Percentiles rank a stretch among this genome's conserved stretches.
Evolutionary conservation across 2,329 filamentous ascomycete genomes (phyloP).

Genomic region (Epichloe gansuensis): DNA sequence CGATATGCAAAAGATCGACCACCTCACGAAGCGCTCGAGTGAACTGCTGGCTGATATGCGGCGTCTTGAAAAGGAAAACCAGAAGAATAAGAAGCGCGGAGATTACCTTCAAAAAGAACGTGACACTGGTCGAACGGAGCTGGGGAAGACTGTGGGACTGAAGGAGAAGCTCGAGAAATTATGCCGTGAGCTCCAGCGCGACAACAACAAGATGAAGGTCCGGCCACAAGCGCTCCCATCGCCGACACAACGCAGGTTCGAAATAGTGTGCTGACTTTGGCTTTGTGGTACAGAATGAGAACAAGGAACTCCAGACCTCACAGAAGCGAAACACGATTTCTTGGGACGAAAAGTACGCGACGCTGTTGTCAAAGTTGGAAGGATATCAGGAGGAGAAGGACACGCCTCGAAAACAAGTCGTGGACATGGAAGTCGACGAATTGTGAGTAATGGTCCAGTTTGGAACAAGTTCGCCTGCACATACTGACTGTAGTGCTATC

Average conservation of each 20-base stretch:
- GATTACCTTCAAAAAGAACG: constrained; percentile 95
- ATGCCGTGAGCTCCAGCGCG: constrained; percentile 83
- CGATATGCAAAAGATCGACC: constrained; percentile 81
- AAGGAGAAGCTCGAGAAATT: constrained; percentile 97
- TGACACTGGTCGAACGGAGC: constrained; percentile 74
- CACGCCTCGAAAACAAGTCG: constrained; percentile 63
- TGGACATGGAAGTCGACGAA: constrained; percentile 82
- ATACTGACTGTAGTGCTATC: constrained; percentile 6
- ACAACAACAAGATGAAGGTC: constrained; percentile 98
- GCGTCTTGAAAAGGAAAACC: constrained; percentile 81
- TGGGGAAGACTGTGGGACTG: constrained; percentile 78
- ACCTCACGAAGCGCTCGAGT: constrained; percentile 79
- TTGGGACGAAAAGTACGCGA: constrained; percentile 74
- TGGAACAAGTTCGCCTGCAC: background rate
- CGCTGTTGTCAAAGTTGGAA: constrained; percentile 71
- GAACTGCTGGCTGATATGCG: constrained; percentile 93
- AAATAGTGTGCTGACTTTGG: constrained; percentile 13
- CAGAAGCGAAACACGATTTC: constrained; percentile 72
- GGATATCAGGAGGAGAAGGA: constrained; percentile 81
- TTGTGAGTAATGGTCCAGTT: constrained; percentile 42
- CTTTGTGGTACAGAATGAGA: constrained; percentile 54
- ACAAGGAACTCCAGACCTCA: constrained; percentile 77
- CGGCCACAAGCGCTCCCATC: constrained; percentile 11
- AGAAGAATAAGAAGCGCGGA: constrained; percentile 89
- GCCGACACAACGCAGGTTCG: background rate